phyloP scores from a whole-genome alignment of 1,139 yeast species.

The Candida sanyaensis region DNA sequence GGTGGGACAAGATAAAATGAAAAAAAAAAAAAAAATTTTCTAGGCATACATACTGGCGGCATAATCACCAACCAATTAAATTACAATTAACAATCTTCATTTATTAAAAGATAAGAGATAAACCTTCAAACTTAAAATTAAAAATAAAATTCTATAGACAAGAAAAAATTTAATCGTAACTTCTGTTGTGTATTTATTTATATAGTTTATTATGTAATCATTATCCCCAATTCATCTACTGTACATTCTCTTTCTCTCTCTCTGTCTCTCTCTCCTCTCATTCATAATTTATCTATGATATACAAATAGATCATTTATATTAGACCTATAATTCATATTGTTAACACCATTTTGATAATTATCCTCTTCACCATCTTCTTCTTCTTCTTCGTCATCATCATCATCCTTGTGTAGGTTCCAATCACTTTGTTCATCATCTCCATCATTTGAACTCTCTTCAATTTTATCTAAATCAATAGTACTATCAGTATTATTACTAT shows the following conservation, averaged over 20 bases:
- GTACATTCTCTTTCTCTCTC: too few species aligned
- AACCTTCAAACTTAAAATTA: too few species aligned
- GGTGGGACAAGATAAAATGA: too few species aligned
- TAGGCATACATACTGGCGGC: too few species aligned
- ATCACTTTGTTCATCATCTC: constrained; percentile 15
- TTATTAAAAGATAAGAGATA: not conserved
- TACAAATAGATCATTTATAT: not conserved
- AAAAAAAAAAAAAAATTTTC: too few species aligned
- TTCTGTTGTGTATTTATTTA: too few species aligned
- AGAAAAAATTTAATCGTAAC: too few species aligned
- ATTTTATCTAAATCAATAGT: not conserved
- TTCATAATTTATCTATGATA: too few species aligned
- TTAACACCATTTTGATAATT: not conserved
- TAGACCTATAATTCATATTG: not conserved
- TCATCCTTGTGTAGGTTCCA: not conserved
- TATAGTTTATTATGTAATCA: too few species aligned
- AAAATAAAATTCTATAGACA: too few species aligned
- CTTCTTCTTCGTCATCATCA: not conserved
- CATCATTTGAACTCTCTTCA: constrained; percentile 15
- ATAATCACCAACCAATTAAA: constrained; percentile 1
- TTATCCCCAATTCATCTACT: too few species aligned
- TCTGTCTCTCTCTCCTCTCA: too few species aligned
- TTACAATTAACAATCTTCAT: not conserved
- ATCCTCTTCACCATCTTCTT: not conserved
- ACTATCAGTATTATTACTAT: not conserved